Evolutionary conservation across 2,329 filamentous ascomycete species (phyloP), one percentile per base, ranked within the genome.

Genomic region (Meredithiella fracta): DNA sequence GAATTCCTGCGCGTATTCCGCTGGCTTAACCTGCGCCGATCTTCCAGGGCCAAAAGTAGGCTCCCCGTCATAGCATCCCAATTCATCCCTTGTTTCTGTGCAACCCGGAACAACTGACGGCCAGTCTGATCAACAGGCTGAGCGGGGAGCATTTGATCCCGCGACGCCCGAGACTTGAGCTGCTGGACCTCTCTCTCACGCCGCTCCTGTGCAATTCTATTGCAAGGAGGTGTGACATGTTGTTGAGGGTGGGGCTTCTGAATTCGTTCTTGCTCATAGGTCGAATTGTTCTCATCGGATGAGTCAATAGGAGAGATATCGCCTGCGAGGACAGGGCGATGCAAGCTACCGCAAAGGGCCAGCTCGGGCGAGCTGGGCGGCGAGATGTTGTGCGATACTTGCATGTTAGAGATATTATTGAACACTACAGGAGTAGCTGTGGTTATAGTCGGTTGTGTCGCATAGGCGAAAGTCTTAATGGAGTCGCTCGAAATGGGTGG

Each of bases 11-110:
- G 65, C 69, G 60, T 69, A 75, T 57, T 74, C 69, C 31, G 74
- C 73, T 17, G 81, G 77, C 59, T 74, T 77, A 25, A 77, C 73
- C 59, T 78, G 77, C 40, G 74, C 74, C 25, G 75, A 69, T 58
- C 73, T 77, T 14, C 80, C 79, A 51, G 69, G 73, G 55, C 70
- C 75, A n/a, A 71, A 74, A 3, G 78, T 82, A 40, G 79, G 77
- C 63, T 85, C 82, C 7, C 80, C 82, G 82, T 82, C 64, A 77
- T 78, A 51, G 76, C 76, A 67, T 86, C 80, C 81, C 81, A 85
- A 60, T 72, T 70, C 22, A 72, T 73, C 59, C 75, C 71, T n/a
- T 54, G 56, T 23, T 59, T 59, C 31, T 60, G 49, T 11, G 60
- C 59, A 50, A 60, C 54, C 23, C 54, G 54, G 34, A 61, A 61